Evolutionary conservation across 331 rosid species (phyloP).

Genomic region (Quercus phellos): DNA sequence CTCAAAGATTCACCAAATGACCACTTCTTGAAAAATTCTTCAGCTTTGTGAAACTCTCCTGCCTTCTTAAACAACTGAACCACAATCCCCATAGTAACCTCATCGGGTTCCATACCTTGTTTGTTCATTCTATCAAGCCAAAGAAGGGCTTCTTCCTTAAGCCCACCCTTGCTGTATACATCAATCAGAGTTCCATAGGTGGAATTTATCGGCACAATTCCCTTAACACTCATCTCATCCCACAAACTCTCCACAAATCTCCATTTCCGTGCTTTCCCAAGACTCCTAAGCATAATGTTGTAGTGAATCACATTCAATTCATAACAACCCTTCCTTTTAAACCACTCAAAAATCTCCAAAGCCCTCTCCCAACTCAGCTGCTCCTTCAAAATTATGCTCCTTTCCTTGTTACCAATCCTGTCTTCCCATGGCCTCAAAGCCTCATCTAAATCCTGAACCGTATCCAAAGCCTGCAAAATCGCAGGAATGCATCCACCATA

Average conservation of each 20-base stretch:
- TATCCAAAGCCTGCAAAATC: slow-evolving; percentile 56
- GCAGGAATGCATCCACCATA: slow-evolving; percentile 84
- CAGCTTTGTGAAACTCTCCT: slow-evolving; percentile 74
- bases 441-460: slow-evolving; percentile 46
- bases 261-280: slow-evolving; percentile 75
- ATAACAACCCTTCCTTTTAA: slow-evolving; percentile 46
- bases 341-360: slow-evolving; percentile 78
- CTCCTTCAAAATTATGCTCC: slow-evolving; percentile 86
- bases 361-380: slow-evolving; percentile 77
- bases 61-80: slow-evolving; percentile 85
- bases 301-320: slow-evolving; percentile 86
- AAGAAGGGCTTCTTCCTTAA: slow-evolving; percentile 55
- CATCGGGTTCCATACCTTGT: slow-evolving; percentile 82
- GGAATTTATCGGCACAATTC: slow-evolving; percentile 69
- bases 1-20: slow-evolving; percentile 44
- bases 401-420: slow-evolving; percentile 63
- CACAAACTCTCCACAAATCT: slow-evolving; percentile 52
- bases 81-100: slow-evolving; percentile 86
- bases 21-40: slow-evolving; percentile 73
- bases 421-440: slow-evolving; percentile 75
- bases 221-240: slow-evolving; percentile 65
- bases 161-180: slow-evolving; percentile 75
- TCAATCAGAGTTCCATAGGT: slow-evolving; percentile 94
- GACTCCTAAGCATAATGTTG: slow-evolving; percentile 61
- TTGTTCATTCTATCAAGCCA: slow-evolving; percentile 79